Evolutionary conservation across 331 rosid genomes (phyloP).

Genomic region (Acacia concinna): DNA sequence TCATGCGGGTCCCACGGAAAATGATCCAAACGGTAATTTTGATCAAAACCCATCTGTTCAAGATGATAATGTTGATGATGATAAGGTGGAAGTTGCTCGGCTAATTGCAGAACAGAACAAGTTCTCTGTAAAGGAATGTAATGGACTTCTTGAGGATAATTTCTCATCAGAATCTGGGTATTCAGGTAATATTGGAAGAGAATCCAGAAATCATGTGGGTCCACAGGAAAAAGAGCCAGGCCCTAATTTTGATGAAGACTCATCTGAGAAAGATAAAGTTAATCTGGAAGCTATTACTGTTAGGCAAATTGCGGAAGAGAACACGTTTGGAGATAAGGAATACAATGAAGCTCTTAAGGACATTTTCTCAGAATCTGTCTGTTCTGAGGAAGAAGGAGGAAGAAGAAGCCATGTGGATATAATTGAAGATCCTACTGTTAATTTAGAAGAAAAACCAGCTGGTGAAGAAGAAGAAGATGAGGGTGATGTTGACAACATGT

Average conservation of each 20-base stretch:
- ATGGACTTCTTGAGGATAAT: constrained; percentile 12
- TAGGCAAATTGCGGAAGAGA: background rate
- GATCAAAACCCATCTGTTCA: background rate
- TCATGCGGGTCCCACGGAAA: constrained; percentile 6
- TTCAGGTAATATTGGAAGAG: background rate
- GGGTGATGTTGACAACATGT: background rate
- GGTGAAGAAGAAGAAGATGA: constrained; percentile 35
- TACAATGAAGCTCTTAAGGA: constrained; percentile 10
- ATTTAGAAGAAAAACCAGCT: constrained; percentile 33
- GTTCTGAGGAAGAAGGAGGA: background rate
- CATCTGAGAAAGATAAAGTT: background rate
- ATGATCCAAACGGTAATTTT: background rate
- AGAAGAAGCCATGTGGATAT: background rate
- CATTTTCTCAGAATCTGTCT: background rate
- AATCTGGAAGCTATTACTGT: background rate
- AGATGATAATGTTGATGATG: background rate
- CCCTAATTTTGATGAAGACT: constrained; percentile 5
- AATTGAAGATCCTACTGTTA: background rate
- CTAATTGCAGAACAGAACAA: background rate
- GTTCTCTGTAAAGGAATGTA: background rate
- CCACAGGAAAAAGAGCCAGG: background rate
- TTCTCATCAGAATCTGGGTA: background rate
- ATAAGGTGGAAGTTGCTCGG: background rate
- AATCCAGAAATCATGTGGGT: background rate
- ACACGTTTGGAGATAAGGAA: background rate